phyloP scores from a whole-genome alignment of 2,329 filamentous ascomycete genomes.

The Tolypocladium tropicale region DNA sequence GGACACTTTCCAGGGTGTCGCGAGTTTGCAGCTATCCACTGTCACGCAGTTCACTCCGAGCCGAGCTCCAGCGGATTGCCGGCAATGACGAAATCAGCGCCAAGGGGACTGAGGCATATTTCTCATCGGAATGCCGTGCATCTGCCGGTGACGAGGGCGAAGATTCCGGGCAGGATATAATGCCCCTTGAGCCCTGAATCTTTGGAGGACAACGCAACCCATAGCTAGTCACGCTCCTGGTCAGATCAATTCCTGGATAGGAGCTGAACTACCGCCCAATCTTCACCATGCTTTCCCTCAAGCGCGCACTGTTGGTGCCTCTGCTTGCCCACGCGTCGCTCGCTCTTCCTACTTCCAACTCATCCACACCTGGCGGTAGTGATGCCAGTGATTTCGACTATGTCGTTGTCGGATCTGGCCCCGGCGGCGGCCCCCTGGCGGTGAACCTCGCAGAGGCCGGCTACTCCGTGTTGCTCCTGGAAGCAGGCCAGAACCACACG shows the following conservation, averaged over 20 bases:
- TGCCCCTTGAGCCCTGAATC: not conserved
- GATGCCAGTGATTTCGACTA: slow-evolving; percentile 37
- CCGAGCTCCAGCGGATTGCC: not conserved
- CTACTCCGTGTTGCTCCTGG: slow-evolving; percentile 46
- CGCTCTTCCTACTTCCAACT: not conserved
- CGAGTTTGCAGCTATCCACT: not conserved
- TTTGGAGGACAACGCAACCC: not conserved
- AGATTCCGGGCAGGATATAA: not conserved
- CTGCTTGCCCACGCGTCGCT: not conserved
- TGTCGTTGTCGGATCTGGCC: slow-evolving; percentile 47
- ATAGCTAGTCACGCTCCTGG: not conserved
- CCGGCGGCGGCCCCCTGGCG: slow-evolving; percentile 45
- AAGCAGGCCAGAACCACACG: slow-evolving; percentile 47
- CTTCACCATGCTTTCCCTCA: not conserved
- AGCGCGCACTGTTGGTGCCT: not conserved
- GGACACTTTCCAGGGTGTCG: no score
- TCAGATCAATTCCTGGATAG: not conserved
- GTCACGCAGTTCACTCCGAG: not conserved
- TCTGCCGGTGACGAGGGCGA: not conserved
- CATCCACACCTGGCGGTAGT: not conserved
- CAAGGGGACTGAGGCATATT: not conserved
- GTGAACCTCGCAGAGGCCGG: slow-evolving; percentile 45
- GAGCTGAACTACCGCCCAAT: not conserved
- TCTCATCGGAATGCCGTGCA: not conserved
- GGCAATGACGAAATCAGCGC: not conserved